Conservation (phyloP, 768 basidiomycete species). For the Tulasnella sp. region DNA sequence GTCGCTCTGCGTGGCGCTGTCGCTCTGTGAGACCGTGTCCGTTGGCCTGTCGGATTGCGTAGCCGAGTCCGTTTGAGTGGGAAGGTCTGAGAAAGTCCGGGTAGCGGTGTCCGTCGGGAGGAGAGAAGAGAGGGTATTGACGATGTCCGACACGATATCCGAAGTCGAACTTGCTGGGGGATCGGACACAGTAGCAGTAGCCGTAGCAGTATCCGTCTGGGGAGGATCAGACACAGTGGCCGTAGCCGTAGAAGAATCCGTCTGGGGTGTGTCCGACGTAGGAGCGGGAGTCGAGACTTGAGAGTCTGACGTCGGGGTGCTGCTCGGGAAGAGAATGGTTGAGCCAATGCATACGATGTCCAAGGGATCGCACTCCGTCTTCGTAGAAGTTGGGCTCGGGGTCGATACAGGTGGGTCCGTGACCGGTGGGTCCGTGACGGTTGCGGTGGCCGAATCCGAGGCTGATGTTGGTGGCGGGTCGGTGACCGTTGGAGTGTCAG, state of each 20-base stretch:
- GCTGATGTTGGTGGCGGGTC: not conserved
- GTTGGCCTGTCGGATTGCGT: not conserved
- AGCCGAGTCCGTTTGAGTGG: not conserved
- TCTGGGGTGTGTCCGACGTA: too few species aligned
- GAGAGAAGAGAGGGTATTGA: not conserved
- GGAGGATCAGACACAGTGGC: too few species aligned
- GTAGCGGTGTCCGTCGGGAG: not conserved
- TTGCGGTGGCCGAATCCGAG: not conserved
- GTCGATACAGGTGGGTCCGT: too few species aligned
- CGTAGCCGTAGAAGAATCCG: not conserved
- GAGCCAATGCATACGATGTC: too few species aligned
- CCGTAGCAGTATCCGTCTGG: conserved; percentile 20
- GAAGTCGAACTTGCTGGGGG: conserved; percentile 13
- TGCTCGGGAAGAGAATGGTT: too few species aligned
- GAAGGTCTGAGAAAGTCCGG: not conserved
- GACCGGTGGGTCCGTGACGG: not conserved
- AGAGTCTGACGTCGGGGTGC: too few species aligned
- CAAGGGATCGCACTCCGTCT: too few species aligned
- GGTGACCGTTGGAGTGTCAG: too few species aligned
- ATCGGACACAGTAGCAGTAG: not conserved
- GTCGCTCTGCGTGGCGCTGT: not conserved
- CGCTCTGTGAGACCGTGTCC: too few species aligned
- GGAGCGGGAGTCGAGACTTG: too few species aligned
- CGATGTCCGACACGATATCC: not conserved
- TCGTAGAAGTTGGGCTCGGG: too few species aligned